Evolutionary conservation across 768 basidiomycete genomes (phyloP).

Genomic region (Russula sp.): DNA sequence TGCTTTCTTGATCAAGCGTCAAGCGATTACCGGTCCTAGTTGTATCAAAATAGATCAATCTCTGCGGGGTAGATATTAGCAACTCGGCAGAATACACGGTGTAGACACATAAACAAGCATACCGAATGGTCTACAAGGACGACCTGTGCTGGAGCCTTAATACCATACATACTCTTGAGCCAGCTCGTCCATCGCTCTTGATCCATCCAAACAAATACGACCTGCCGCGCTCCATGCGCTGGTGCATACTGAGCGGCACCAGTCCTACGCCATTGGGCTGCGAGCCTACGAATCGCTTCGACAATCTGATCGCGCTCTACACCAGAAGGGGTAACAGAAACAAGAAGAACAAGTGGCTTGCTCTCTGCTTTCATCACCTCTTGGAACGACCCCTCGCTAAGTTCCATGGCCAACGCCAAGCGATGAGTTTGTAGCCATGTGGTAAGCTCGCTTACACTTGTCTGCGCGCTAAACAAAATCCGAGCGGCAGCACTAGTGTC

Average conservation of each 20-base stretch:
- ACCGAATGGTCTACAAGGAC: conserved; percentile 82
- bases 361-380: conserved; percentile 78
- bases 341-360: conserved; percentile 72
- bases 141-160: conserved; percentile 39
- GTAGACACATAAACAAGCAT: conserved; percentile 24
- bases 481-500: conserved; percentile 43
- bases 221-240: conserved; percentile 36
- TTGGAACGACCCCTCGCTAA: conserved; percentile 74
- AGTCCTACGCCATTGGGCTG: conserved; percentile 50
- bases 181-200: conserved; percentile 75
- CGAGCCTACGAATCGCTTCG: conserved; percentile 44
- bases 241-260: conserved; percentile 27
- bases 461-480: conserved; percentile 27
- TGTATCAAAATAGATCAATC: conserved; percentile 66
- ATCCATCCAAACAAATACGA: conserved; percentile 91
- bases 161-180: conserved; percentile 88
- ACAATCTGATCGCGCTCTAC: conserved; percentile 34
- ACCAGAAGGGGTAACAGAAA: conserved; percentile 36
- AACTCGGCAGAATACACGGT: neutral
- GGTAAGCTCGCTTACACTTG: conserved; percentile 3
- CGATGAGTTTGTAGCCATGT: conserved; percentile 62
- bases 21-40: conserved; percentile 52
- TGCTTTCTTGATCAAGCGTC: conserved; percentile 43
- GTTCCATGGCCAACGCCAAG: conserved; percentile 65
- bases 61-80: conserved; percentile 33